Base-by-base conservation (phyloP, 208 protist genomes). In the Acanthamoeba lenticulata region DNA sequence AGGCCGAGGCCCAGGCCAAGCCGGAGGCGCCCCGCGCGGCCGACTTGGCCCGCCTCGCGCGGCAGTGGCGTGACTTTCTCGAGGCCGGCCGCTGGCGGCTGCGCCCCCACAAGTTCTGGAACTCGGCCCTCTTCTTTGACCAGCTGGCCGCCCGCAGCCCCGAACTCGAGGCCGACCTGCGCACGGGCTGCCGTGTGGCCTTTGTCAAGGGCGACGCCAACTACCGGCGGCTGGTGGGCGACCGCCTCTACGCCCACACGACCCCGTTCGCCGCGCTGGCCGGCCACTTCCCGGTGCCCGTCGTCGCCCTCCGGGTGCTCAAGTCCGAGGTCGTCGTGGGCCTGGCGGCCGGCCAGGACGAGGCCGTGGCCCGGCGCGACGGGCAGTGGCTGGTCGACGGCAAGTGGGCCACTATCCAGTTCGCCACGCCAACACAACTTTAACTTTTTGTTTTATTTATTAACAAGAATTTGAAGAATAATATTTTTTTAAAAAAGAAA, bases 191-290 rank as follows among this genome's bases (percentile, higher is more conserved):
- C 24, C 81, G 36, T 24, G 24, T 65, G 47, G 52, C 36, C n/a
- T 90, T 90, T 65, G 81, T 90, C 11, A 90, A 90, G 34, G 81
- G 81, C 24, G 81, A 90, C 38, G 81, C 81, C 34, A 90, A 90
- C 81, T 90, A 90, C 32, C 81, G 81, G 13, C 81, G 81, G 6
- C 81, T 90, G 21, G 81, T 90, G 81, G 81, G 52, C 44, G 81
- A 90, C 52, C 42, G n/a, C 38, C 65, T 65, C 24, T 90, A 65
- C 24, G 45, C 81, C 7, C 81, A 57, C 52, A 90, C 81, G n/a
- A 90, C 81, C 36, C 27, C 47, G 29, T 90, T 90, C 34, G n/a
- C 19, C 24, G 15, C 81, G 21, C 49, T 90, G 17, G 2, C 36
- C 13, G 60, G 45, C 34, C 65, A 57, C 36, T 65, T 90, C 32